These are phyloP conservation scores for Xylaria nigripes DNA, from an alignment of 495 filamentous ascomycete species.

Conservation along the genomic window DNA sequence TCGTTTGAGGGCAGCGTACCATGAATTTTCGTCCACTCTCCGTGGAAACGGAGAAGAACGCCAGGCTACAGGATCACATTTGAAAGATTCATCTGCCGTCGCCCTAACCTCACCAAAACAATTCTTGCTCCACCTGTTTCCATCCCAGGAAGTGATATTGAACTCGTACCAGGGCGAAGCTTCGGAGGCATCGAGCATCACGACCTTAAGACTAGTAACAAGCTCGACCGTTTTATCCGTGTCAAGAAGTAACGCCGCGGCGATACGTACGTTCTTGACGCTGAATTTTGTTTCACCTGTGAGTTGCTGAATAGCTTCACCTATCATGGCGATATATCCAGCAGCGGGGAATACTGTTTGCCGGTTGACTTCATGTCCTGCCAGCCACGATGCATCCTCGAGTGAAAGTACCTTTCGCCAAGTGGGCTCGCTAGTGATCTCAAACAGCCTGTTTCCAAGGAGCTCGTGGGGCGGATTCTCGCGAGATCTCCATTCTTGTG, in stretches of 20 bases:
- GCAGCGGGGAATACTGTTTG: constrained; percentile 40
- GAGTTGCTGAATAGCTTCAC: constrained; percentile 37
- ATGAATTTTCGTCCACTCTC: neutral
- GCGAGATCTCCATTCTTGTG: constrained; percentile 25
- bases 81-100: constrained; percentile 25
- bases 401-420: constrained; percentile 2
- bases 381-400: constrained; percentile 38
- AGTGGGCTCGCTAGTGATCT: neutral
- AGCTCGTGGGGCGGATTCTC: constrained; percentile 6
- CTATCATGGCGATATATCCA: constrained; percentile 39
- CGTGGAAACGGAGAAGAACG: neutral
- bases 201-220: constrained; percentile 32
- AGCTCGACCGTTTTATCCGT: constrained; percentile 30
- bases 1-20: neutral
- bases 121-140: neutral
- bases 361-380: constrained; percentile 34
- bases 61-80: constrained; percentile 6
- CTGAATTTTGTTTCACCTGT: constrained; percentile 22
- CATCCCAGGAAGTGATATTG: neutral
- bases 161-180: constrained; percentile 7
- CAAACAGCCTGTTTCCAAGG: neutral
- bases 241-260: constrained; percentile 15
- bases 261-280: constrained; percentile 11
- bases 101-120: constrained; percentile 14
- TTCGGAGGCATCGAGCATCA: constrained; percentile 25